Base-by-base conservation (phyloP, 805 yeast species). In the Kodamaea hsintzibuensis region DNA sequence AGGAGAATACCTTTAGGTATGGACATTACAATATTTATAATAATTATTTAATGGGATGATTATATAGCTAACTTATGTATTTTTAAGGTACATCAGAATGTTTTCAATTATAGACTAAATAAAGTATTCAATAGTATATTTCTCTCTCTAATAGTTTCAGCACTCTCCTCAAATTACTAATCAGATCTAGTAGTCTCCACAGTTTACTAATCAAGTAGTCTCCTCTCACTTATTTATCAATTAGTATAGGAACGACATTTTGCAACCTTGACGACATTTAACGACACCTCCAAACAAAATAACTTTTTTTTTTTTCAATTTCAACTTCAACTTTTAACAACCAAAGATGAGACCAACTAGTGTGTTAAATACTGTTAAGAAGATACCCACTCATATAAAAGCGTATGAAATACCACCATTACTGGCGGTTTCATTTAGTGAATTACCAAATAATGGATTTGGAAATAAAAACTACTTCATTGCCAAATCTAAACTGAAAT, bases 401-500 rank as follows among this genome's bases (percentile, higher is more conserved):
- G 54, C 65, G 5, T 73, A 65, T 49, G 54, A 60, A 51, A 55
- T 75, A 1, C 77, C 79, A 1, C 40, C 66, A 1, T 59, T 76
- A 37, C 59, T 64, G 17, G 61, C 63, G 45, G 62, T 68, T 33
- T 55, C 56, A 37, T 59, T 52, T 52, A 55, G 47, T 46, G 72
- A 64, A 44, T 60, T 65, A 40, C 73, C 70, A 17, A 71, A 63
- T 61, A 68, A 63, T 50, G 74, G 70, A 38, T 77, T 67, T 55
- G 78, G 74, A 47, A 56, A 52, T 18, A 65, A 72, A 6, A 69
- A 71, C 46, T 82, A 82, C 61, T 65, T 60, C 62, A 64, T 82
- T 33, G 58, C 69, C 18, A 83, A 87, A 66, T 78, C 89, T 7
- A 70, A 79, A 13, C 76, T 73, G 47, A 91, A 93, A 3, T 84